A percentile compares a stretch with the other conserved stretches of the same genome.
Conservation (phyloP, 2,329 filamentous ascomycete genomes). For the Microdochium trichocladiopsis region DNA sequence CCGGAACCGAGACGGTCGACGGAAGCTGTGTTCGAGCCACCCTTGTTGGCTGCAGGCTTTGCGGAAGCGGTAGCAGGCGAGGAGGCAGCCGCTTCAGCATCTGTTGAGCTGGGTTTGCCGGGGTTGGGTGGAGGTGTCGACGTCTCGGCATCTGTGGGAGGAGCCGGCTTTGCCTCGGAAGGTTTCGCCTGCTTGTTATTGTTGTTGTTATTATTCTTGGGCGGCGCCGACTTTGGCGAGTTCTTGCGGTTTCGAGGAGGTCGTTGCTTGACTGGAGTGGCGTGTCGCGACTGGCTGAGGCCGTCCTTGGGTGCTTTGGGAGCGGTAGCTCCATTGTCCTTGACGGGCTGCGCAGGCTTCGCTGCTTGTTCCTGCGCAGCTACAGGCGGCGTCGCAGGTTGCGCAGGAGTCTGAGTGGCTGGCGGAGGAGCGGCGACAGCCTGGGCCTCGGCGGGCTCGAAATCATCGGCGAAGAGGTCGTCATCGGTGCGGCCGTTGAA, state of each 20-base stretch:
- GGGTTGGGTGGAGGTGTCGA: not conserved
- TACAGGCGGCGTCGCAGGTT: constrained; percentile 3
- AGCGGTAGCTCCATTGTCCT: constrained; percentile 10
- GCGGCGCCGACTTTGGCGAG: not conserved
- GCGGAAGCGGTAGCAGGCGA: not conserved
- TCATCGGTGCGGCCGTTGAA: constrained; percentile 55
- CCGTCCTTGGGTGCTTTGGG: constrained; percentile 1
- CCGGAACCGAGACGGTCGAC: constrained; percentile 43
- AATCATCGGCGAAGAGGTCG: constrained; percentile 56
- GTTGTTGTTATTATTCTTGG: constrained; percentile 2
- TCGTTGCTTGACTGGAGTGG: constrained; percentile 2
- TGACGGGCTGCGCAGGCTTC: constrained; percentile 1
- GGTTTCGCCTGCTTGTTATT: not conserved
- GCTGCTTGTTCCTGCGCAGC: constrained; percentile 2
- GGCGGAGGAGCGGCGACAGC: constrained; percentile 14
- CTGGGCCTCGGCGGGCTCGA: constrained; percentile 43
- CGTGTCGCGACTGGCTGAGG: constrained; percentile 4
- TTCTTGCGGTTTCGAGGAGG: not conserved
- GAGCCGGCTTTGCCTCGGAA: not conserved
- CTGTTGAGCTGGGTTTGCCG: not conserved
- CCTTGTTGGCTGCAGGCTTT: constrained; percentile 5
- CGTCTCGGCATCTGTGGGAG: not conserved
- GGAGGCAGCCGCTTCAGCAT: not conserved
- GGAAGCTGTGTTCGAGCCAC: constrained; percentile 23
- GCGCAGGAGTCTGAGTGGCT: constrained; percentile 12